Conservation (phyloP, 306 rosid genomes). For the Leucaena leucocephala region DNA sequence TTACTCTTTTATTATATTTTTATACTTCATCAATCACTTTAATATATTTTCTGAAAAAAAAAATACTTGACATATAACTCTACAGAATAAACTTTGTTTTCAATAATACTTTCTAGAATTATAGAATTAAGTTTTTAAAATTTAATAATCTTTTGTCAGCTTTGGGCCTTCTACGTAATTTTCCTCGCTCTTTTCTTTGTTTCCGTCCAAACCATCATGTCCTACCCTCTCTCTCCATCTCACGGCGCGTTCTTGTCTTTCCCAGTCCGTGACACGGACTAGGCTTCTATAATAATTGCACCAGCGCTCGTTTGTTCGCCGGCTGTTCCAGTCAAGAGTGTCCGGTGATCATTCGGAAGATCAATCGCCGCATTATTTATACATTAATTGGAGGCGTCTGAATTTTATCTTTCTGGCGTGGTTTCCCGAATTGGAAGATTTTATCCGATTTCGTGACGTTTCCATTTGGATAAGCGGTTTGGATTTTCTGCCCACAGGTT, state of each 20-base stretch:
- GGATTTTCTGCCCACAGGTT: not conserved
- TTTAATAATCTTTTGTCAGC: no score
- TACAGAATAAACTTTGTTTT: no score
- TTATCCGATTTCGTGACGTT: conserved; percentile 3
- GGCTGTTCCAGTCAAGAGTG: conserved; percentile 18
- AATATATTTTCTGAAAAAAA: no score
- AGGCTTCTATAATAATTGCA: conserved; percentile 12
- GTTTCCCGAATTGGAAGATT: conserved; percentile 26
- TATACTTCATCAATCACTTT: no score
- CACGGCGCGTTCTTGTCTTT: conserved; percentile 19
- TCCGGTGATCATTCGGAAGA: conserved; percentile 30
- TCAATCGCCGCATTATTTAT: conserved; percentile 13
- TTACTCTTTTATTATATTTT: no score
- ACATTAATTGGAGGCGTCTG: not conserved
- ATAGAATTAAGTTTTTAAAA: no score
- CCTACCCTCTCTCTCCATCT: conserved; percentile 25
- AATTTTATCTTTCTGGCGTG: not conserved
- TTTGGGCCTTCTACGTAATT: not conserved
- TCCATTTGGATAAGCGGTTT: conserved; percentile 30
- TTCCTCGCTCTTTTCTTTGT: not conserved
- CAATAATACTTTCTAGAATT: no score
- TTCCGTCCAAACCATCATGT: conserved; percentile 31
- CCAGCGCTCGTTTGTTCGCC: conserved; percentile 34
- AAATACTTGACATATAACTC: no score
- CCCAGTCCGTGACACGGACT: not conserved